These are phyloP conservation scores for Hirschfeldia incana DNA, from an alignment of 345 rosid genomes.

Conservation along the genomic window DNA sequence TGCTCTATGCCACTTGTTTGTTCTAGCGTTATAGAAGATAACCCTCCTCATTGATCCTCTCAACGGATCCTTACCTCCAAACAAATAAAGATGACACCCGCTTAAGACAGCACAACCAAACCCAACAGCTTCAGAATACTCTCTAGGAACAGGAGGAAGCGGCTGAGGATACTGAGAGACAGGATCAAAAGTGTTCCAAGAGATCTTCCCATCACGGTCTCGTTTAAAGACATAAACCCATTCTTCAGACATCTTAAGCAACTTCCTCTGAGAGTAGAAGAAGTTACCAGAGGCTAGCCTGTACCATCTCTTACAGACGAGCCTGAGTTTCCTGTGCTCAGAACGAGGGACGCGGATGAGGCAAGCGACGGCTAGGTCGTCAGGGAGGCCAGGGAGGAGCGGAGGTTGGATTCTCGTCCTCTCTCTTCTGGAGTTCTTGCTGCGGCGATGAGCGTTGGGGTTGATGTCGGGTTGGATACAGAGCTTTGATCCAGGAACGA, in stretches of 20 bases:
- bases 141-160: constrained; percentile 92
- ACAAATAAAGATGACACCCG: constrained; percentile 84
- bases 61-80: constrained; percentile 92
- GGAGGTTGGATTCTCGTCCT: constrained; percentile 78
- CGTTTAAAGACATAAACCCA: constrained; percentile 94
- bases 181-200: constrained; percentile 95
- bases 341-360: constrained; percentile 90
- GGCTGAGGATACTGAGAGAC: constrained; percentile 85
- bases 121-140: constrained; percentile 90
- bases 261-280: constrained; percentile 75
- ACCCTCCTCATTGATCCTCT: constrained; percentile 93
- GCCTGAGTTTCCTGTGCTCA: constrained; percentile 78
- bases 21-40: constrained; percentile 81
- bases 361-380: constrained; percentile 93
- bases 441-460: constrained; percentile 83
- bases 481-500: constrained; percentile 92
- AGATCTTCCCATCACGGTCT: constrained; percentile 88
- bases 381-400: constrained; percentile 90
- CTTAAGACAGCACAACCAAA: constrained; percentile 97
- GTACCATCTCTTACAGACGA: constrained; percentile 89
- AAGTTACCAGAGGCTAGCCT: constrained; percentile 73
- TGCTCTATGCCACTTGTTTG: constrained; percentile 94
- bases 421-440: constrained; percentile 72
- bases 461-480: constrained; percentile 95
- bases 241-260: constrained; percentile 85